phyloP scores from a whole-genome alignment of 306 rosid species.

The Malus sylvestris region DNA sequence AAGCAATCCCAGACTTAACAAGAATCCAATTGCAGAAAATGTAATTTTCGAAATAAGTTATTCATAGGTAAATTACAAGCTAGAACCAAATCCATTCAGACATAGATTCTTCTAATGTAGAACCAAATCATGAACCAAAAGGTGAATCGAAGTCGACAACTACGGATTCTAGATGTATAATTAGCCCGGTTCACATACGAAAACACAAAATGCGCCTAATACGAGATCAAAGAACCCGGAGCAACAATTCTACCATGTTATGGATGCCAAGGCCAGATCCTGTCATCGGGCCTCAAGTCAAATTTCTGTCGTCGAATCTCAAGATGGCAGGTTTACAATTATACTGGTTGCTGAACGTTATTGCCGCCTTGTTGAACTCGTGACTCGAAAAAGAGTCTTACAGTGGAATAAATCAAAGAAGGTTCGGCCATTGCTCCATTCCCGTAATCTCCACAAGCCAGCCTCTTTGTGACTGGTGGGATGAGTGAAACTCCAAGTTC shows the following conservation, averaged over 20 bases:
- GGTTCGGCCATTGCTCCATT: conserved; percentile 99
- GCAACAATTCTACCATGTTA: conserved; percentile 4
- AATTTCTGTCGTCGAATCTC: conserved; percentile 7
- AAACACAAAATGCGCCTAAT: conserved; percentile 2
- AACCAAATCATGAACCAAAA: background rate
- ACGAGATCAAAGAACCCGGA: conserved; percentile 9
- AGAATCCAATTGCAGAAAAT: background rate
- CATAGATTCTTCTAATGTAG: background rate
- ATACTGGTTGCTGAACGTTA: conserved; percentile 17
- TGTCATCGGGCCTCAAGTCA: background rate
- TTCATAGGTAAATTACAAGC: background rate
- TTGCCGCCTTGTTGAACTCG: conserved; percentile 43
- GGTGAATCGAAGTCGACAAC: background rate
- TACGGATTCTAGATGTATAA: background rate
- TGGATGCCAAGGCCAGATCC: conserved; percentile 6
- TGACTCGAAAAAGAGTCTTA: conserved; percentile 64
- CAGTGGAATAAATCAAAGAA: conserved; percentile 70
- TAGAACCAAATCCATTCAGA: background rate
- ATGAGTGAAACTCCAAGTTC: conserved; percentile 72
- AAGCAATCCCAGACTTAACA: background rate
- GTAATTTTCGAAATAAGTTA: background rate
- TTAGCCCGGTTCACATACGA: background rate
- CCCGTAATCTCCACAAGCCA: conserved; percentile 85
- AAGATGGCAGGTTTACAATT: background rate
- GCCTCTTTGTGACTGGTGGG: conserved; percentile 63